Percentiles rank a stretch among this genome's conserved stretches.
Evolutionary conservation across 2,329 filamentous ascomycete species (phyloP).

Genomic region (Aschersonia sp.): DNA sequence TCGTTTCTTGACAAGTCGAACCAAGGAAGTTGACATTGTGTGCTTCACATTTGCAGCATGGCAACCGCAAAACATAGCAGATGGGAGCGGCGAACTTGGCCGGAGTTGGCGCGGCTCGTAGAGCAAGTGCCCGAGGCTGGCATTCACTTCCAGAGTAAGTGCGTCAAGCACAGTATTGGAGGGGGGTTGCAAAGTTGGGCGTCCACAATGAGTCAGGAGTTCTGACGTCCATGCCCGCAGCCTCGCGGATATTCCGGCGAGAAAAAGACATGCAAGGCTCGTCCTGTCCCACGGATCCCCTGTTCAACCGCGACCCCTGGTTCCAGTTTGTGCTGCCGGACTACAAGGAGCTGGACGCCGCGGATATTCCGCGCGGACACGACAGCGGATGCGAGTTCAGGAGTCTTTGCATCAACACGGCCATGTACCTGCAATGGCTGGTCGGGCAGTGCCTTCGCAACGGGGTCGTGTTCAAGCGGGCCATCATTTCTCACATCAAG

Average conservation of each 20-base stretch:
- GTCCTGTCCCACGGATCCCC: constrained; percentile 38
- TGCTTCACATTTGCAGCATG: constrained; percentile 21
- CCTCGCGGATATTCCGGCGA: constrained; percentile 35
- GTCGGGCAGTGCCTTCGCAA: constrained; percentile 62
- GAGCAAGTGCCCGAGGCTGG: constrained; percentile 60
- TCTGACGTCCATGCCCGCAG: constrained; percentile 7
- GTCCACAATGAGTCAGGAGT: too few species aligned
- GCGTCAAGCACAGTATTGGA: neutral
- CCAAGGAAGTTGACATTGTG: neutral
- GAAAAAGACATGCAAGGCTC: constrained; percentile 40
- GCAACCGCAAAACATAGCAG: constrained; percentile 23
- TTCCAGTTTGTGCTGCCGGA: constrained; percentile 58
- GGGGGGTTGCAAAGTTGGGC: too few species aligned
- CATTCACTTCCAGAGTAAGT: constrained; percentile 58
- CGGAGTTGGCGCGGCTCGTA: constrained; percentile 39
- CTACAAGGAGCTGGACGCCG: constrained; percentile 44
- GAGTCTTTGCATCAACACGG: constrained; percentile 83
- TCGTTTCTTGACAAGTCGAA: neutral
- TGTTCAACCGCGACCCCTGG: constrained; percentile 56
- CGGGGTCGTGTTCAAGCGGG: constrained; percentile 54
- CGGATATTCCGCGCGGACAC: constrained; percentile 46
- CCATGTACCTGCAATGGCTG: constrained; percentile 78
- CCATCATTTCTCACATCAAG: constrained; percentile 50
- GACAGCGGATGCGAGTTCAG: constrained; percentile 65
- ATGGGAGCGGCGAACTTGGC: constrained; percentile 53